Evolutionary conservation across 73 alveolate genomes (phyloP).

Genomic region (Blepharisma japonicum): DNA sequence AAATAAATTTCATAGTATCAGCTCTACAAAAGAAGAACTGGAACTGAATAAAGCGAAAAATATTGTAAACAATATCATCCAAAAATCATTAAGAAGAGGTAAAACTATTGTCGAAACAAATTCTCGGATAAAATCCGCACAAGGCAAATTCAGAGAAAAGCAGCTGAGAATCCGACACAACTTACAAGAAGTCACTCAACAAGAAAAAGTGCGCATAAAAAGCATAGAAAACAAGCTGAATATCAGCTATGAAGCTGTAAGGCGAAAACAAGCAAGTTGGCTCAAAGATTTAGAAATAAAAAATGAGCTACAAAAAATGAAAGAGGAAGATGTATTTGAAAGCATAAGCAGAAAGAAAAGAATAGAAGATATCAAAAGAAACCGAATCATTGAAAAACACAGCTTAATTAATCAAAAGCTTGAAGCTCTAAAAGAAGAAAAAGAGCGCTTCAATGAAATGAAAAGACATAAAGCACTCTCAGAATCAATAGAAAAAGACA

Average conservation of each 20-base stretch:
- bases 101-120: not conserved
- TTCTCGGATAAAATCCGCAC: not conserved
- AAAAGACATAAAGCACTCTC: not conserved
- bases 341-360: not conserved
- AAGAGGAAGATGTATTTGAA: not conserved
- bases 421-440: conserved; percentile 3
- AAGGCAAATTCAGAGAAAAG: not conserved
- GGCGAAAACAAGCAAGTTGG: not conserved
- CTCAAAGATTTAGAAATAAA: not conserved
- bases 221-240: conserved; percentile 6
- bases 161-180: not conserved
- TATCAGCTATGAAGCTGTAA: not conserved
- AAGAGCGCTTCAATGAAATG: not conserved
- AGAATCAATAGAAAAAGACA: not conserved
- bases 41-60: not conserved
- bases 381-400: conserved; percentile 6
- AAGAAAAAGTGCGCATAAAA: not conserved
- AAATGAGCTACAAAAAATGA: not conserved
- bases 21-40: not conserved
- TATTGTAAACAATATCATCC: not conserved
- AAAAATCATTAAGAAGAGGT: not conserved
- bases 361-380: not conserved
- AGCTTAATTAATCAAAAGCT: not conserved
- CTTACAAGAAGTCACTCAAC: not conserved
- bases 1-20: not conserved